Base-by-base conservation (phyloP, 169 alveolate species). In the Miamiensis avidus region DNA sequence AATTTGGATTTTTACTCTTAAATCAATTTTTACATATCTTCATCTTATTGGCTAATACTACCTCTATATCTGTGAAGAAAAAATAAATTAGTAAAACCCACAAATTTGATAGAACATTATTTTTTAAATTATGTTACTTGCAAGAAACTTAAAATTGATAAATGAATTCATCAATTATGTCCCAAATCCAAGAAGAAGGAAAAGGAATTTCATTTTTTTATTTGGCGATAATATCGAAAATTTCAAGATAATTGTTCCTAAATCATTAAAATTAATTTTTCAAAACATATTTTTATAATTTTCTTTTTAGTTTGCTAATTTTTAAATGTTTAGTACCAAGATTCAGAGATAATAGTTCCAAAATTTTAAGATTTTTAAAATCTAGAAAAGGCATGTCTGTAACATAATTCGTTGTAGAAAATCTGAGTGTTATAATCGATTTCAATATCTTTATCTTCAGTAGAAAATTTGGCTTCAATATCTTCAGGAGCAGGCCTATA, bases 161-260 rank as follows among this genome's bases (percentile, higher is more conserved):
- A 79, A 79, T 64, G 49, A 34, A 79, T 79, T 79, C 84, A 29
- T 79, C 84, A 79, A 79, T 79, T 28, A 79, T 79, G 31, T 79
- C 84, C 84, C 84, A 79, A 79, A 79, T 79, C 84, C 84, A 79
- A 49, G 84, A 74, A 65, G 31, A 31, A 65, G 84, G 84, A 79
- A 79, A 34, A 79, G 84, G 64, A 28, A 15, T 34, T 79, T 64
- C 84, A 49, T 25, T n/a, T 29, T 79, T 49, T n/a, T 34, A 65
- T 28, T 79, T 31, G 1, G 73, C 64, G n/a, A 79, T 72, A 16
- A 76, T 64, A 0, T 79, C 84, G 29, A 79, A 79, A 29, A 79
- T 49, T 29, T 34, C 20, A 29, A 25, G n/a, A 79, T 79, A 79
- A 74, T 79, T 79, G 29, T 79, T 76, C 84, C 84, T 34, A 49